phyloP scores from a whole-genome alignment of 2,329 filamentous ascomycete genomes.

The Cordyceps pruinosa region DNA sequence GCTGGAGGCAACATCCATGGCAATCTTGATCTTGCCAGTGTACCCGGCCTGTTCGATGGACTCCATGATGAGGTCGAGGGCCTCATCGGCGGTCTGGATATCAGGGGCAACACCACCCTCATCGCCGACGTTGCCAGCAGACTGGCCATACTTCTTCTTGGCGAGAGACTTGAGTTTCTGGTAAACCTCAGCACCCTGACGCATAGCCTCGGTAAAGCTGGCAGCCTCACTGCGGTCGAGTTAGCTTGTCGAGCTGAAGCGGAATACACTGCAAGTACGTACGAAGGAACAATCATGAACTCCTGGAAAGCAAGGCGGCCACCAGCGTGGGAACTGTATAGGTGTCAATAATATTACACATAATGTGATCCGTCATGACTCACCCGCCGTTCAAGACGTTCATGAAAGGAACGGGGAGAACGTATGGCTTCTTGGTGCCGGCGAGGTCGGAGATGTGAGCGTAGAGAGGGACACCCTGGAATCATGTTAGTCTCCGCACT shows the following conservation, averaged over 20 bases:
- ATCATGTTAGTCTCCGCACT: constrained; percentile 13
- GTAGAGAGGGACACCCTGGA: constrained; percentile 70
- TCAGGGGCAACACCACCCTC: constrained; percentile 99
- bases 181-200: constrained; percentile 96
- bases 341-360: constrained; percentile 15
- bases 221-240: constrained; percentile 58
- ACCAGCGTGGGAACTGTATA: constrained; percentile 78
- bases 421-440: constrained; percentile 86
- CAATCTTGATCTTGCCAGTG: constrained; percentile 93
- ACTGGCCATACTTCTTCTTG: constrained; percentile 99
- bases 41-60: constrained; percentile 94
- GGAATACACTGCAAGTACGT: constrained; percentile 29
- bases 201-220: constrained; percentile 91
- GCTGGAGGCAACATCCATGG: constrained; percentile 98
- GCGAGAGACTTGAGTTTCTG: constrained; percentile 93
- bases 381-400: constrained; percentile 79
- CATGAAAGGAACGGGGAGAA: constrained; percentile 87
- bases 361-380: constrained; percentile 18
- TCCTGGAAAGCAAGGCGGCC: constrained; percentile 92
- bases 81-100: constrained; percentile 95
- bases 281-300: constrained; percentile 89
- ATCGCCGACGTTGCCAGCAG: constrained; percentile 96
- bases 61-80: constrained; percentile 89
- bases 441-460: constrained; percentile 82
- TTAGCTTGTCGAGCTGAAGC: constrained; percentile 12